Evolutionary conservation across 805 yeast species (phyloP), one percentile per base, ranked within the genome.

Genomic region (Trichomonascus vanleenenianus): DNA sequence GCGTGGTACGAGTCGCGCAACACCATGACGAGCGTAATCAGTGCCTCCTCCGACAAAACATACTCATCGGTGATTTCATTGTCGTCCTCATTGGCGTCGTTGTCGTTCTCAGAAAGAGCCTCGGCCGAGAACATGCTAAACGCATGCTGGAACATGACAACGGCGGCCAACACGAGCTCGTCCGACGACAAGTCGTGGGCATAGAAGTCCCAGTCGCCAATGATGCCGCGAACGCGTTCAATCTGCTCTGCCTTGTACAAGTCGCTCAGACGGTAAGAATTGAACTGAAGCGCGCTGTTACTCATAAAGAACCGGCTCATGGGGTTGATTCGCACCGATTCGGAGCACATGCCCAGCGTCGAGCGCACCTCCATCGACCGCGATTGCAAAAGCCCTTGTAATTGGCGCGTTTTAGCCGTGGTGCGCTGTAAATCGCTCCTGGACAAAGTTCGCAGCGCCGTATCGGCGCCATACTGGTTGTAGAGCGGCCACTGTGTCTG

Each of bases 1-100:
- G 79, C 77, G 57, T 83, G 81, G 64, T 93, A 93, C 39, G 86
- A 76, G 54, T 84, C 83, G 50, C 96, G 74, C 7, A 85, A 72
- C 53, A 79, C 74, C 52, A 82, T 75, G 18, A 87, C 63, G 52
- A 89, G 73, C 16, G 75, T 71, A 37, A 79, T 63, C 22, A 87
- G 65, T 48, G 72, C 68, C 57, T 77, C 76, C 39, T 71, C 73
- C 11, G 60, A 40, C 12, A 61, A 46, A 1, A 43, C 42, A 19
- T 46, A 46, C 51, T 44, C 47, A 9, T 42, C 40, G 39, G 10
- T 38, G 19, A 3, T 6, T 3, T 19, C 40, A 16, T 12, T 16
- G 39, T 15, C 41, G 19, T 12, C 19, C 11, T 19, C 40, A 16
- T 12, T 16, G 3, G 18, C 34, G 37, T 36, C 41, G 10, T 10